Base-by-base conservation (phyloP, 768 basidiomycete species). In the Amanita rimosa region DNA sequence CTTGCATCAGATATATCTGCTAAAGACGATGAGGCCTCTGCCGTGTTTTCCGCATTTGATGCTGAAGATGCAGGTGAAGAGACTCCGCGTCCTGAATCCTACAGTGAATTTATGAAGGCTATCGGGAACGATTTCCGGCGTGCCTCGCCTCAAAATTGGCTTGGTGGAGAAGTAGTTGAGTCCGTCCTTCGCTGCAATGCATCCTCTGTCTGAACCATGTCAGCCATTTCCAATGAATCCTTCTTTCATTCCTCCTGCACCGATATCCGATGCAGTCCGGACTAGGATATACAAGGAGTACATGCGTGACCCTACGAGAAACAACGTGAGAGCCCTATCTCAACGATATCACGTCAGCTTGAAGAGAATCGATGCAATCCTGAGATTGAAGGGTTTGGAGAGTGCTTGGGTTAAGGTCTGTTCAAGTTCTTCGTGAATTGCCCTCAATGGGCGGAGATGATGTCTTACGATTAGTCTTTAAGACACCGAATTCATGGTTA, bases 381-480 rank as follows among this genome's bases (percentile, higher is more conserved):
- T 95, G 31, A 74, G 88, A 26, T 65, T 95, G 54, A 92, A 94
- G 62, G 82, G 82, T 33, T 67, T 88, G 54, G 90, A 93, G 60
- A 64, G 67, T 44, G 66, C 72, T 46, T 86, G 80, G 84, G 65
- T 68, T 59, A 78, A 86, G 84, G 87, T 85, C 58, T 58, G 78
- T 70, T 33, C 52, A 44, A 7, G 34, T 50, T 54, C 51, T 42
- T 44, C 31, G 55, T 27, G 4, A 37, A 43, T 16, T 37, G n/a
- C 31, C 22, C 21, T 24, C n/a, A 14, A 37, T 21, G 35, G 44
- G 35, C 16, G 14, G 24, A 46, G 11, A 37, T 46, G 45, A 46
- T 46, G 45, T 13, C 29, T 54, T 75, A 74, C 83, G 91, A 93
- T 94, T 94, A 93, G 89, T 94, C 88, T 90, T 90, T 64, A 83